phyloP scores from a whole-genome alignment of 2,329 filamentous ascomycete genomes.

The Apiospora koreana region DNA sequence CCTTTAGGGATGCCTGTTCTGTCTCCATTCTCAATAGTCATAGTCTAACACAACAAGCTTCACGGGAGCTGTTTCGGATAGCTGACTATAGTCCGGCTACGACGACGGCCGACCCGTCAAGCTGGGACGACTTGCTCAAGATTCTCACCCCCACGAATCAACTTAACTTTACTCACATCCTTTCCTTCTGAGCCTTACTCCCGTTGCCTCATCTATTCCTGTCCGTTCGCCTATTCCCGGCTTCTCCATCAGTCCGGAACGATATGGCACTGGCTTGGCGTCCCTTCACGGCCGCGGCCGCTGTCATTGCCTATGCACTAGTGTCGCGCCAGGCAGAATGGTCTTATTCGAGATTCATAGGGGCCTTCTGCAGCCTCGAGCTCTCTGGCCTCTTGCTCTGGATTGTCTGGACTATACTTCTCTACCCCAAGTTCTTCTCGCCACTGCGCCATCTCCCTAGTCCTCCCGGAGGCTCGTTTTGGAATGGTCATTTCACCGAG shows the following conservation, averaged over 20 bases:
- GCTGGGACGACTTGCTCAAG: neutral
- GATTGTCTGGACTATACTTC: conserved; percentile 42
- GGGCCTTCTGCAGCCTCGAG: conserved; percentile 39
- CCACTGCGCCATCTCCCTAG: conserved; percentile 50
- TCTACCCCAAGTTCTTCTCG: conserved; percentile 53
- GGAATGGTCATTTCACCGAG: conserved; percentile 48
- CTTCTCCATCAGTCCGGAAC: neutral
- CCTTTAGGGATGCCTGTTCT: neutral
- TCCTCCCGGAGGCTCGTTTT: conserved; percentile 43
- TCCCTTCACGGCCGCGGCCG: conserved; percentile 28
- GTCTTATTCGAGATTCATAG: conserved; percentile 34
- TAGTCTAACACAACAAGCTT: neutral
- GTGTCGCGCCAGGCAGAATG: conserved; percentile 30
- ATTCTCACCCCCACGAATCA: neutral
- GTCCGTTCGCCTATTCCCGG: neutral
- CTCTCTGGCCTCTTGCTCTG: conserved; percentile 36
- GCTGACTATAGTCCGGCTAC: neutral
- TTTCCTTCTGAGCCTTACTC: neutral
- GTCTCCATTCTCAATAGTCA: neutral
- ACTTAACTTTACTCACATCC: neutral
- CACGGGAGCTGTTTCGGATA: neutral
- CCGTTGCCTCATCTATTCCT: neutral
- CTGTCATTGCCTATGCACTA: conserved; percentile 33
- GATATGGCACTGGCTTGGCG: conserved; percentile 31
- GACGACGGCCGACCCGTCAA: neutral